These are phyloP conservation scores for Neoboletus magnificus DNA, from an alignment of 768 basidiomycete genomes.

Conservation along the genomic window DNA sequence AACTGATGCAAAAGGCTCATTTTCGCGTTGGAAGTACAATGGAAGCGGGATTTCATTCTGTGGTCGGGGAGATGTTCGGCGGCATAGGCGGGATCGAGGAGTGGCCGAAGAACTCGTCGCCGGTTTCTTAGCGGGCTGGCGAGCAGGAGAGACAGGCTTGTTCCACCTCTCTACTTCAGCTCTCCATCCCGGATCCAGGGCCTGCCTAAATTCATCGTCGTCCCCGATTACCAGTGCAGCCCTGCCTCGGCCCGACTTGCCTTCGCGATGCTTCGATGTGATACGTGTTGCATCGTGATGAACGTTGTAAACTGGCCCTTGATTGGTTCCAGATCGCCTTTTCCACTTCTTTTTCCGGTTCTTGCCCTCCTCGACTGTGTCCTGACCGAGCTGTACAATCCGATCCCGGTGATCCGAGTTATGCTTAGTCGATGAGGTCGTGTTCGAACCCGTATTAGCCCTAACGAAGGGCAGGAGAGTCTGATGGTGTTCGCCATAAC, in stretches of 20 bases:
- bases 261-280: constrained; percentile 24
- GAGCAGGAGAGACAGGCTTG: constrained; percentile 15
- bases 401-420: constrained; percentile 8
- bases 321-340: constrained; percentile 28
- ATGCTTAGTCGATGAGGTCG: constrained; percentile 5
- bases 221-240: constrained; percentile 40
- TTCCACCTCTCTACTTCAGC: constrained; percentile 34
- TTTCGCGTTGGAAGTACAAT: constrained; percentile 13
- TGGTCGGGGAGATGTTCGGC: constrained; percentile 11
- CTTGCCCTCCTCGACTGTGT: constrained; percentile 3
- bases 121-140: constrained; percentile 6
- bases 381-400: constrained; percentile 5
- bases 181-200: constrained; percentile 39
- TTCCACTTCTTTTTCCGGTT: constrained; percentile 25
- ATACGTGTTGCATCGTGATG: constrained; percentile 38
- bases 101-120: not conserved
- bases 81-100: constrained; percentile 12
- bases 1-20: not conserved
- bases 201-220: constrained; percentile 40
- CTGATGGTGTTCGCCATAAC: constrained; percentile 36
- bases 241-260: constrained; percentile 3
- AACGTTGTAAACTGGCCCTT: constrained; percentile 37
- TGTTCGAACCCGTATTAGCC: constrained; percentile 8
- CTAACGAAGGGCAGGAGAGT: constrained; percentile 36
- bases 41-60: constrained; percentile 14